phyloP scores from a whole-genome alignment of 2,329 filamentous ascomycete species.

The Beauveria varroae region DNA sequence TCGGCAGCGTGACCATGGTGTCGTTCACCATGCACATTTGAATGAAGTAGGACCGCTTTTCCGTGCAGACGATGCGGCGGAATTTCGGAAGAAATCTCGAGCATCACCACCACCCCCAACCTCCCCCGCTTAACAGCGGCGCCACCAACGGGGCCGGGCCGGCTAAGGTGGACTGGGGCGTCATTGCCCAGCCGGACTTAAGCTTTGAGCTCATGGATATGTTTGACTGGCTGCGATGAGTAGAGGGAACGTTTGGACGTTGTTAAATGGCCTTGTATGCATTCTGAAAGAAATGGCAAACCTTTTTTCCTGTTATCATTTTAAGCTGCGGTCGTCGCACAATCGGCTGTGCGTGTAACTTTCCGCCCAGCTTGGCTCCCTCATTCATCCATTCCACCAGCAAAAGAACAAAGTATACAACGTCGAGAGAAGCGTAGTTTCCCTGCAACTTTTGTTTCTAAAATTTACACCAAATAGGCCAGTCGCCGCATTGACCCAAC shows the following conservation, averaged over 20 bases:
- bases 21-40: conserved; percentile 38
- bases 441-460: neutral
- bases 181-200: conserved; percentile 23
- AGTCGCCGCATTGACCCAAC: neutral
- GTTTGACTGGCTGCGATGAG: conserved; percentile 29
- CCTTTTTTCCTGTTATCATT: too few species aligned
- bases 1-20: conserved; percentile 41
- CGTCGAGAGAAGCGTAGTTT: too few species aligned
- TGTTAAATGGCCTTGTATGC: too few species aligned
- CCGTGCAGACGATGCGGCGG: conserved; percentile 24
- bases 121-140: conserved; percentile 36
- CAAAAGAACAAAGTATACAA: too few species aligned
- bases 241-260: too few species aligned
- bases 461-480: neutral
- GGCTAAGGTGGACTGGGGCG: conserved; percentile 20
- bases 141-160: conserved; percentile 23
- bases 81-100: conserved; percentile 40
- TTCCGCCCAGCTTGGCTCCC: too few species aligned
- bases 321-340: too few species aligned
- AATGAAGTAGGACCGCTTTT: conserved; percentile 41
- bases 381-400: too few species aligned
- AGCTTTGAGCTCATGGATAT: conserved; percentile 35
- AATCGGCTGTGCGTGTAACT: too few species aligned
- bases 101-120: neutral
- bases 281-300: too few species aligned